A percentile compares a stretch with the other conserved stretches of the same genome.
These are phyloP conservation scores for Ascomycota sp. DNA, from an alignment of 2,329 filamentous ascomycete genomes.

Conservation along the genomic window DNA sequence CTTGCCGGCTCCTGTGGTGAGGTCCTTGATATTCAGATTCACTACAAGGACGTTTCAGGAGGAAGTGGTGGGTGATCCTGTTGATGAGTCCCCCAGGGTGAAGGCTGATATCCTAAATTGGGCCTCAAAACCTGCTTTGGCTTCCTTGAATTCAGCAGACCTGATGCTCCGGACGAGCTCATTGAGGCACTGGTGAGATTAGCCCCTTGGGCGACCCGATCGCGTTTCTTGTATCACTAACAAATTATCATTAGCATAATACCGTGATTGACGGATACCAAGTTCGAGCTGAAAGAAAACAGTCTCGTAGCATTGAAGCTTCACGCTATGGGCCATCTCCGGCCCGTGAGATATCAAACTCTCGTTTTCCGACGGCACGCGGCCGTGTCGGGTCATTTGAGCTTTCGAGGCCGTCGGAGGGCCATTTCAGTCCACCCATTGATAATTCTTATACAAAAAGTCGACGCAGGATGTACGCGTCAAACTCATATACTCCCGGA, in stretches of 20 bases:
- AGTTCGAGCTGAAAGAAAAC: constrained; percentile 18
- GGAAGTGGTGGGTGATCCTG: constrained; percentile 2
- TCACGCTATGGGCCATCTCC: constrained; percentile 3
- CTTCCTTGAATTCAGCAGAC: constrained; percentile 18
- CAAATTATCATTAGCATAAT: constrained; percentile 10
- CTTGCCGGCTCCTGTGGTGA: constrained; percentile 17
- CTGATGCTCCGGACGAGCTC: constrained; percentile 15
- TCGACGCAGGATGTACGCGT: constrained; percentile 1
- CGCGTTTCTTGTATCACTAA: constrained; percentile 1
- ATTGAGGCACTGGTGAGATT: constrained; percentile 15
- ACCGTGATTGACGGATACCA: constrained; percentile 9
- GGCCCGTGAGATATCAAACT: neutral
- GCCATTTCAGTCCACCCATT: neutral
- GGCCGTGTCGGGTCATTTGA: constrained; percentile 1
- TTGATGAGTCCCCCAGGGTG: neutral
- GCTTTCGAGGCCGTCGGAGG: constrained; percentile 1
- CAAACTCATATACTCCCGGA: constrained; percentile 2
- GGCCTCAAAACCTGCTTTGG: constrained; percentile 9
- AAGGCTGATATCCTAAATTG: neutral
- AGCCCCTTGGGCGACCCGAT: neutral
- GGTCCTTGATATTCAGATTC: constrained; percentile 11
- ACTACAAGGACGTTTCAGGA: constrained; percentile 6
- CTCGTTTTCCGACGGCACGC: neutral
- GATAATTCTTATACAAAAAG: neutral
- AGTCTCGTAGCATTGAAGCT: constrained; percentile 6